Base-by-base conservation (phyloP, 2,329 filamentous ascomycete genomes). In the Alternaria triticina region DNA sequence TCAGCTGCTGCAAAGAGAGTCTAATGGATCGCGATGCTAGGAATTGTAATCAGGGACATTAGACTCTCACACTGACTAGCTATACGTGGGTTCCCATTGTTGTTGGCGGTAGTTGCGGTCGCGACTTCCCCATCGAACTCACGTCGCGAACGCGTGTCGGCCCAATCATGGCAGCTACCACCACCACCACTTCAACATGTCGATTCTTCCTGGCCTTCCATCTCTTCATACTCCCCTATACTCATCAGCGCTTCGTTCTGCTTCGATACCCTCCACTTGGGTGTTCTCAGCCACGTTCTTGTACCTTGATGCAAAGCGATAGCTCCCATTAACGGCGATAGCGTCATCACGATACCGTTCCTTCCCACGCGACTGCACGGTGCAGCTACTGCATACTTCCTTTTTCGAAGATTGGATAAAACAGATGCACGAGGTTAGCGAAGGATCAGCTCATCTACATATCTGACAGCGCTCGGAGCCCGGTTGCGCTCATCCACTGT, bases 1-100 rank as follows among this genome's bases (percentile, higher is more conserved):
- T 62, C 49, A 62, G 49, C 60, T 62, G 56, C 17, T 44, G 30
- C 10, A 25, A 22, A 17, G 20, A 51, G 28, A 36, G 17, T 23
- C 20, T 52, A 4, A 25, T 22, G 20, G 20, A 22, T 52, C 15
- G 25, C 17, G 33, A 20, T 40, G 15, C 52, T 44, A 44, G 22
- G n/a, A 2, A 54, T 20, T 15, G 9, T 54, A 15, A 36, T 28
- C n/a, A 11, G 4, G 8, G 49, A 52, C 12, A 51, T 15, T 3
- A 20, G 8, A 17, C 30, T 52, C 49, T 23, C n/a, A 23, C 30
- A 17, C 11, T n/a, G 8, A 36, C n/a, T 20, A 52, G 20, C 11
- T 25, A 3, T 5, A 25, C 15, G 28, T 8, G 30, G 49, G 6
- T n/a, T 10, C 6, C 17, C 15, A 25, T 13, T 40, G 20, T 28